A percentile compares a stretch with the other conserved stretches of the same genome.
Evolutionary conservation across 164 flowering plant genomes (phyloP).

Genomic region (Macadamia tetraphylla): DNA sequence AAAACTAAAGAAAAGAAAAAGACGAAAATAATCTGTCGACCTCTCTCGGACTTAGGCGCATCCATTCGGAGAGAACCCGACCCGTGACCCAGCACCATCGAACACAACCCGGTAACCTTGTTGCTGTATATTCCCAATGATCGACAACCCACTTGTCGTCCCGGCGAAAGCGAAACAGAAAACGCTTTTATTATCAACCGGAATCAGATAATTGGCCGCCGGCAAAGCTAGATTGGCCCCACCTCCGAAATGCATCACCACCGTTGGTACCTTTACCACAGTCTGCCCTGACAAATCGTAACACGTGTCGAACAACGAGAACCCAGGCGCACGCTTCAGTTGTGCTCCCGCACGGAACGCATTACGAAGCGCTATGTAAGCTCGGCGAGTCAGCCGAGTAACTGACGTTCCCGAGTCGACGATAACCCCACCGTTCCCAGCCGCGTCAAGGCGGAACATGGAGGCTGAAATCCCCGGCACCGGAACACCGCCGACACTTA

Average conservation of each 20-base stretch:
- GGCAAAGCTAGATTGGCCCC: conserved; percentile 80
- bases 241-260: conserved; percentile 67
- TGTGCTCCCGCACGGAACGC: conserved; percentile 65
- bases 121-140: conserved; percentile 94
- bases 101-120: conserved; percentile 85
- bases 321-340: conserved; percentile 48
- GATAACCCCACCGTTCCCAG: conserved; percentile 91
- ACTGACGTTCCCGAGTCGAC: conserved; percentile 95
- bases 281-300: conserved; percentile 68
- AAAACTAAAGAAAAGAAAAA: no score
- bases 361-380: conserved; percentile 65
- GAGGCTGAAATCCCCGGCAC: conserved; percentile 50
- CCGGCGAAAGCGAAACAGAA: conserved; percentile 97
- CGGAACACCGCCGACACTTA: conserved; percentile 79
- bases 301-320: conserved; percentile 87
- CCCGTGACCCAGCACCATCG: conserved; percentile 55
- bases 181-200: conserved; percentile 57
- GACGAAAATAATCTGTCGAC: no score
- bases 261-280: conserved; percentile 90
- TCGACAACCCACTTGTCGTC: conserved; percentile 68
- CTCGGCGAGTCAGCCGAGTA: conserved; percentile 75
- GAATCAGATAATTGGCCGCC: conserved; percentile 82
- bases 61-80: conserved; percentile 77
- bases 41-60: conserved; percentile 36
- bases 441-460: conserved; percentile 51